Conservation (phyloP, 2,329 filamentous ascomycete genomes). For the Penicillium sp. region DNA sequence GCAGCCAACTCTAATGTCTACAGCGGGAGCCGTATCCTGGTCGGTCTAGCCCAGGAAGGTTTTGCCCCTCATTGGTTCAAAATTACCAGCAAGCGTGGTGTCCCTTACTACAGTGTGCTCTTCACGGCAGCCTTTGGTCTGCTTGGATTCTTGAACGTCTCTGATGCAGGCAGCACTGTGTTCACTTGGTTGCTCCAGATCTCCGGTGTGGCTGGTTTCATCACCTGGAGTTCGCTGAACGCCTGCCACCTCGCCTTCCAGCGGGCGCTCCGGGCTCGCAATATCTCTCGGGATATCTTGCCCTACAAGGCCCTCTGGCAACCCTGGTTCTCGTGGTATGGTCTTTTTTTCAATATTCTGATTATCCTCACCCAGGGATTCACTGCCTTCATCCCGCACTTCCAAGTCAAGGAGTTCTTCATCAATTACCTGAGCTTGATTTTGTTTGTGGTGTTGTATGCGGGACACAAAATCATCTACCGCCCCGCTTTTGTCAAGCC, state of each 20-base stretch:
- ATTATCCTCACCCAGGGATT: constrained; percentile 68
- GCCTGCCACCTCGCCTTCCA: constrained; percentile 64
- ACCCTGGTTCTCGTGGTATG: constrained; percentile 64
- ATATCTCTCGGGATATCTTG: constrained; percentile 58
- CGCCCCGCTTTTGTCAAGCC: constrained; percentile 38
- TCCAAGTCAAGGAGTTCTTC: constrained; percentile 61
- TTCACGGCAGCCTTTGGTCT: constrained; percentile 55
- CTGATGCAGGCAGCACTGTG: constrained; percentile 60
- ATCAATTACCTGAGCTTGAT: constrained; percentile 64
- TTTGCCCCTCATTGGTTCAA: constrained; percentile 45
- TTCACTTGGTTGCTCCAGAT: constrained; percentile 44
- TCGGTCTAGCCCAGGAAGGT: constrained; percentile 57
- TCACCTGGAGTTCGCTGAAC: constrained; percentile 37
- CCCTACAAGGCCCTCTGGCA: constrained; percentile 62
- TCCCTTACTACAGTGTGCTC: constrained; percentile 44
- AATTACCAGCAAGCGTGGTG: constrained; percentile 41
- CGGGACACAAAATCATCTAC: constrained; percentile 56
- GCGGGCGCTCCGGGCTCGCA: constrained; percentile 55
- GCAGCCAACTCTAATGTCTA: constrained; percentile 44
- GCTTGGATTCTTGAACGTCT: constrained; percentile 67
- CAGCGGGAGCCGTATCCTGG: constrained; percentile 62
- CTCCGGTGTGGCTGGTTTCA: constrained; percentile 35
- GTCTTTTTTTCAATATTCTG: constrained; percentile 62
- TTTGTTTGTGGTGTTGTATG: constrained; percentile 58
- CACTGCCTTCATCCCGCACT: constrained; percentile 60